Percentiles rank a stretch among this genome's conserved stretches.
Evolutionary conservation across 108 stramenopile species (phyloP).

Genomic region (Cyclostephanos invisitatus): DNA sequence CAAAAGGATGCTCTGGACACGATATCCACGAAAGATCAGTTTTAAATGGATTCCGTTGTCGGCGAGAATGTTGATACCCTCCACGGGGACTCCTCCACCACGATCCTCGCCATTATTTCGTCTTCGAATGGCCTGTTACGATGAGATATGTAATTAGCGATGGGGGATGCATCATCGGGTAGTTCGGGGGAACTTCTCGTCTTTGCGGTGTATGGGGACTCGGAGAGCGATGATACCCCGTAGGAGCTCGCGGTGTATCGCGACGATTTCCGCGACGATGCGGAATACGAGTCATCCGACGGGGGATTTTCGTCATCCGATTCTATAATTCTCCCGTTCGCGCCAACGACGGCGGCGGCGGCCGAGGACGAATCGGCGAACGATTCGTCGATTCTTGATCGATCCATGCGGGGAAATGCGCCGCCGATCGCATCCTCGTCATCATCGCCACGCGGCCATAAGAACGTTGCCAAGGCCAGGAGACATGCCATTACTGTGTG

Average conservation of each 20-base stretch:
- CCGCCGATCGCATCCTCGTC: background rate
- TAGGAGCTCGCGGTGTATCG: background rate
- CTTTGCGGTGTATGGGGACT: conserved; percentile 10
- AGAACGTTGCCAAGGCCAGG: background rate
- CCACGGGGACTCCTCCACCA: background rate
- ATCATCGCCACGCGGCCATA: background rate
- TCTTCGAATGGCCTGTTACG: background rate
- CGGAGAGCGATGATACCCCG: conserved; percentile 25
- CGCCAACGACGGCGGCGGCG: background rate
- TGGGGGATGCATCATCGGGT: background rate
- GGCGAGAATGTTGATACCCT: too few relatives aligned
- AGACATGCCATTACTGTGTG: conserved; percentile 2
- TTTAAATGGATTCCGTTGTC: too few relatives aligned
- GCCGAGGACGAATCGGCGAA: background rate
- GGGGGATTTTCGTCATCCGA: background rate
- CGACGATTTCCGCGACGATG: background rate
- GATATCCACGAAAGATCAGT: too few relatives aligned
- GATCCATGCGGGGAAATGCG: background rate
- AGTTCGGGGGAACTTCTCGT: background rate
- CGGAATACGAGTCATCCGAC: background rate
- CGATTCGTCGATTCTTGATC: background rate
- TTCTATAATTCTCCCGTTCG: background rate
- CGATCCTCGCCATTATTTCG: background rate
- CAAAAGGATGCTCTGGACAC: too few relatives aligned
- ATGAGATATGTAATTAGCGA: background rate